Percentiles rank a stretch among this genome's conserved stretches.
Conservation (phyloP, 1,284 basidiomycete genomes). For the Rhodotorula sp. region DNA sequence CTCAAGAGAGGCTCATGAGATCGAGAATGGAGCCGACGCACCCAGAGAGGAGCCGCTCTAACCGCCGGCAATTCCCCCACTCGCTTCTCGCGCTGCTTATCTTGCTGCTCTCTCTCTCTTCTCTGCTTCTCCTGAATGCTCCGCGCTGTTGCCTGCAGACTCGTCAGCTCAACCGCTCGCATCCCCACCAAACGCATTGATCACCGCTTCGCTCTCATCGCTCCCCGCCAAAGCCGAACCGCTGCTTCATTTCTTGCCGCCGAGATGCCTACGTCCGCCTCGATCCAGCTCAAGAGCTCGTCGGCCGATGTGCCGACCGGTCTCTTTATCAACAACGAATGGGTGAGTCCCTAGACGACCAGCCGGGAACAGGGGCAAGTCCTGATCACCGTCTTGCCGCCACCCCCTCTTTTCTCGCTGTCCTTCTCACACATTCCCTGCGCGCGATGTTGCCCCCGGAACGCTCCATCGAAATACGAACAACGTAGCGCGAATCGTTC, state of each 20-base stretch:
- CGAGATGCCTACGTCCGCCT: constrained; percentile 14
- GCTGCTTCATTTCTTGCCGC: background rate
- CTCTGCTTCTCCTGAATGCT: background rate
- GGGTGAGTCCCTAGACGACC: constrained; percentile 9
- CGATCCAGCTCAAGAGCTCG: constrained; percentile 16
- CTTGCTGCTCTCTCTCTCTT: background rate
- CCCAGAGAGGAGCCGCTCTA: no score
- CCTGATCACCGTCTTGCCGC: no score
- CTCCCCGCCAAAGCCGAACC: background rate
- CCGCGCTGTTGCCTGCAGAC: background rate
- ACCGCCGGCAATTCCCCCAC: no score
- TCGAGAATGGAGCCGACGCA: no score
- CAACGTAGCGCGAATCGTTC: constrained; percentile 7
- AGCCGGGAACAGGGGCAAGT: no score
- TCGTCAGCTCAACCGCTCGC: background rate
- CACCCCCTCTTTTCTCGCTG: background rate
- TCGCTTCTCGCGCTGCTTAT: no score
- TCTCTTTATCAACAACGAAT: constrained; percentile 34
- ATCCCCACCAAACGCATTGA: background rate
- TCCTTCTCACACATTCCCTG: background rate
- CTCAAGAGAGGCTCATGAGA: no score
- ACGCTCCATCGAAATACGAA: background rate
- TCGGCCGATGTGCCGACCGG: constrained; percentile 18
- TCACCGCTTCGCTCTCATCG: background rate
- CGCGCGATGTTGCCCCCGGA: background rate